Base-by-base conservation (phyloP, 2,329 filamentous ascomycete species). In the Coccinonectria pachysandricola region DNA sequence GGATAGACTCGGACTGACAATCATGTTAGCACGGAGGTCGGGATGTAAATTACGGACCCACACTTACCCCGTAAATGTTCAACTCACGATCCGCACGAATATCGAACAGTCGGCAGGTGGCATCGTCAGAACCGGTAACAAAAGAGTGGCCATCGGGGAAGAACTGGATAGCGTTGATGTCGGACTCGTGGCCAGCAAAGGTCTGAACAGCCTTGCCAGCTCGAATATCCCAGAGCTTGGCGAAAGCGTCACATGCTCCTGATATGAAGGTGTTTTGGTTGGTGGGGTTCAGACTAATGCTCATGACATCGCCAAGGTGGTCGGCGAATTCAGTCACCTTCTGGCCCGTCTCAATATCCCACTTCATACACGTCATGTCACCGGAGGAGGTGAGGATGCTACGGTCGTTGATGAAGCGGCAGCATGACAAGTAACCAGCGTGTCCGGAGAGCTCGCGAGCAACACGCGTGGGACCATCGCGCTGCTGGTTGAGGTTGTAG, bases 321-420 rank as follows among this genome's bases (percentile, higher is more conserved):
- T 98, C 91, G 50, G 91, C 91, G 45, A 96, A 98, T 57, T 98
- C 91, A 51, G 87, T 93, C 21, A 94, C 82, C 65, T 95, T 95
- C 41, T 87, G 85, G 31, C 91, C 91, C 1, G 88, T 93, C 62
- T 98, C 91, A 40, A 98, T 88, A 64, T 98, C 91, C 91, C 91
- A 98, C 52, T 96, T 83, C 79, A 96, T 95, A 59, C 91, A 98
- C 27, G 91, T 98, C 91, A 98, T 98, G 55, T 98, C 91, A 39
- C 91, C 91, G 3, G 91, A 98, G 1, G 91, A 96, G 34, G 91
- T 98, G 40, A 98, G 75, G 50, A 98, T 96, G 52, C 85, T 86
- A 51, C 91, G 79, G 64, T 98, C 91, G 57, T 94, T 96, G 66
- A 96, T 93, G 60, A 98, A 98, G 40, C 91, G 81, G 57, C 91